Evolutionary conservation across 495 filamentous ascomycete species (phyloP), one percentile per base, ranked within the genome.

Genomic region (Penicillium salamii): DNA sequence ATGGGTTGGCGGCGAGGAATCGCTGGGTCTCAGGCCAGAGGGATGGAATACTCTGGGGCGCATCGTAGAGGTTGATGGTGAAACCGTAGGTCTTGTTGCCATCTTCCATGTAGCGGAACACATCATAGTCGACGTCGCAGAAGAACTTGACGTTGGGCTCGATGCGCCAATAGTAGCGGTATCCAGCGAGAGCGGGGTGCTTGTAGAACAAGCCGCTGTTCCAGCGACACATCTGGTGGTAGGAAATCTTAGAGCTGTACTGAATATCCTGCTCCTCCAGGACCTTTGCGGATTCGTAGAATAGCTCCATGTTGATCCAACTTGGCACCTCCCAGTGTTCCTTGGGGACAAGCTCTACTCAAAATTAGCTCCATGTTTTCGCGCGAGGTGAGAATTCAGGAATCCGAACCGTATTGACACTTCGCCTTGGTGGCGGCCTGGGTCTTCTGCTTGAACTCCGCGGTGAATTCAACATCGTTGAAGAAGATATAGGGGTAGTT

Each of bases 401-500:
- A 5, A 21, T 38, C 18, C 53, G 55, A 80, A 95, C 90, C 88
- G 68, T 93, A 99, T 64, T 76, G 71, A 59, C 84, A 85, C 63
- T 89, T 81, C 15, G 91, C 93, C 56, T 93, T 96, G 4, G 91
- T 97, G 48, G 76, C 81, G 19, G 81, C 85, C 57, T 78, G 71
- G 7, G 90, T 97, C 65, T 71, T 76, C 57, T 72, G 71, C 73
- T 95, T 97, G 76, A 99, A 99, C 61, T 97, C 91, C 29, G 89
- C 85, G 12, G 86, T 81, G 65, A 98, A 98, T 12, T 86, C 87
- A 23, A 85, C 85, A 62, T 98, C 93, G 71, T 99, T 99, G 76
- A 99, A 91, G 70, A 99, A 97, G 38, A 90, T 97, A 87, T 93
- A 99, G 13, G 95, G 95, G 68, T 97, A 99, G 71, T 99, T 97